Evolutionary conservation across 768 basidiomycete species (phyloP), one percentile per base, ranked within the genome.

Genomic region (Leucosporidium creatinivorum): DNA sequence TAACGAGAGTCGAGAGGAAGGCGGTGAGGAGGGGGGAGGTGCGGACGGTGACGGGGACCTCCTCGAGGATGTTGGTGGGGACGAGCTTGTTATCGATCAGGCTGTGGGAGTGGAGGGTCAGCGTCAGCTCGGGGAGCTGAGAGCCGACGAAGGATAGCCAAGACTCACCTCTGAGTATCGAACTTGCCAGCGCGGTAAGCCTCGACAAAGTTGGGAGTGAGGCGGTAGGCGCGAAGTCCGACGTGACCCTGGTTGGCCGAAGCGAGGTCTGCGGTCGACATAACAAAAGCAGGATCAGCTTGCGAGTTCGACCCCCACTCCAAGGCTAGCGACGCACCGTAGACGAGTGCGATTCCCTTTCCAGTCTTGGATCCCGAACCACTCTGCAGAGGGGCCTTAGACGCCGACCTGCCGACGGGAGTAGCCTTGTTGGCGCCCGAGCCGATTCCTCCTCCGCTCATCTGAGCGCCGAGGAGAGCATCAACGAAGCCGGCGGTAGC

Each of bases 401-500:
- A 51, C 44, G 31, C 69, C 59, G 33, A 64, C 36, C 51, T 63
- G 59, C 9, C 68, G 44, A 33, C 68, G 57, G 19, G 70, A 10
- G 56, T 61, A 17, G 71, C 61, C 58, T 67, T 65, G 51, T 59
- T 56, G 10, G 36, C 28, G 3, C 70, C 72, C 7, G 33, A 44
- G 15, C 69, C 70, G 58, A 73, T 60, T 18, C 73, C 69, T 3
- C 63, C 68, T 1, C 72, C 67, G 39, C 62, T 61, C 25, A 73
- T 55, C 62, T 76, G 75, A 13, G 74, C 74, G 36, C 72, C 69
- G 44, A 73, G 65, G 54, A 76, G 73, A 23, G 73, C 72, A 21
- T 76, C 73, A 44, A 76, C 49, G 57, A 76, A 73, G n/a, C 75
- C 75, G 33, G 72, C 67, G 9, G 68, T 73, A 21, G 72, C 69